Conservation (phyloP, 768 basidiomycete genomes). For the Tubosaeta sp. region DNA sequence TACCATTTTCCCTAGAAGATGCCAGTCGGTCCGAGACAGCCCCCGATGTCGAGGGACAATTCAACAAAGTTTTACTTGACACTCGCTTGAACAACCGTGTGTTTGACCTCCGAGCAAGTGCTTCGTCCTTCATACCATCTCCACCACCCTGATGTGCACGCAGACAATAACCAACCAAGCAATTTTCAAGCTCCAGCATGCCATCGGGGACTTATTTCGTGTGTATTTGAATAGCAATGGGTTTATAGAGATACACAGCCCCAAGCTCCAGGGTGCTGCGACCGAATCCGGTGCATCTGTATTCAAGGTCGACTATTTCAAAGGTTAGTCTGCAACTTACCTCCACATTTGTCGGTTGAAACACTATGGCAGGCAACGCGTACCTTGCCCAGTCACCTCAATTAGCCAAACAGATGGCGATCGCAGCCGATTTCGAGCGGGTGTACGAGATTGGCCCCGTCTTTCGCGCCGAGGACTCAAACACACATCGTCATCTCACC, state of each 20-base stretch:
- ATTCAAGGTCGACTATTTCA: slow-evolving; percentile 98
- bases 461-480: slow-evolving; percentile 96
- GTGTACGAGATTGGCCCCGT: slow-evolving; percentile 97
- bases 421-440: slow-evolving; percentile 96
- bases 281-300: slow-evolving; percentile 97
- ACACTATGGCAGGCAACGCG: slow-evolving; percentile 59
- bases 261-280: slow-evolving; percentile 94
- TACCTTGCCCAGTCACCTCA: slow-evolving; percentile 97
- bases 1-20: slow-evolving; percentile 93
- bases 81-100: slow-evolving; percentile 94
- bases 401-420: slow-evolving; percentile 98
- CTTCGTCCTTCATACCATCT: not conserved
- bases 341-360: slow-evolving; percentile 3
- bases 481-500: slow-evolving; percentile 96
- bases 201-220: slow-evolving; percentile 85
- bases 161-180: slow-evolving; percentile 96
- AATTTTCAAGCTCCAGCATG: slow-evolving; percentile 88
- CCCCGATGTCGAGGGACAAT: slow-evolving; percentile 56
- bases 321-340: slow-evolving; percentile 44
- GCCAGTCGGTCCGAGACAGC: slow-evolving; percentile 81
- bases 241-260: slow-evolving; percentile 95
- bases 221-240: slow-evolving; percentile 67
- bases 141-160: slow-evolving; percentile 7
- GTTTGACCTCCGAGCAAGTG: slow-evolving; percentile 82
- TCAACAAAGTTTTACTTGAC: slow-evolving; percentile 81